Evolutionary conservation across 2,329 filamentous ascomycete genomes (phyloP).

Genomic region (Monilinia polystroma): DNA sequence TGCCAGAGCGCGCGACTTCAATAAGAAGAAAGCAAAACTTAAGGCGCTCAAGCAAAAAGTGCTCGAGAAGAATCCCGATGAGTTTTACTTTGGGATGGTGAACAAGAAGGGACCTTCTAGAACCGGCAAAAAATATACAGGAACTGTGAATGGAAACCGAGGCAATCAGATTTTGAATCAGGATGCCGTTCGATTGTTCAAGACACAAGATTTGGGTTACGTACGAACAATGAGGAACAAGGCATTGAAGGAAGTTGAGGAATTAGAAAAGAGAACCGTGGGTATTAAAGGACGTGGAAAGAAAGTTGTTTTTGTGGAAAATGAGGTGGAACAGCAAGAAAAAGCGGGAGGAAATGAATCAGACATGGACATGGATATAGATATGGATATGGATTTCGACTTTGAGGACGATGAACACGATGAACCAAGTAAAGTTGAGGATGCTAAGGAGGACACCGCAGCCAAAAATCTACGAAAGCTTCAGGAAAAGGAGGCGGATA

Average conservation of each 20-base stretch:
- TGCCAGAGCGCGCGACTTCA: slow-evolving; percentile 64
- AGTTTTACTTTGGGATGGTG: slow-evolving; percentile 72
- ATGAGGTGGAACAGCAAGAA: slow-evolving; percentile 34
- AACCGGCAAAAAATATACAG: slow-evolving; percentile 52
- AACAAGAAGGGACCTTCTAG: slow-evolving; percentile 57
- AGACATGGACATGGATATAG: slow-evolving; percentile 33
- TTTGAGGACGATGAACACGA: slow-evolving; percentile 29
- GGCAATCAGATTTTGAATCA: slow-evolving; percentile 56
- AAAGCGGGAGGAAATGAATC: slow-evolving; percentile 32
- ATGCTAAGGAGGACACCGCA: slow-evolving; percentile 31
- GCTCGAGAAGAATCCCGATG: slow-evolving; percentile 67
- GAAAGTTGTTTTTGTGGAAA: slow-evolving; percentile 42
- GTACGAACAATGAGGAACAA: slow-evolving; percentile 62
- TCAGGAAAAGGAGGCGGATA: slow-evolving; percentile 47
- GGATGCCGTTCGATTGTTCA: slow-evolving; percentile 61
- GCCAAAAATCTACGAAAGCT: slow-evolving; percentile 43
- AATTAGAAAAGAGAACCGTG: slow-evolving; percentile 54
- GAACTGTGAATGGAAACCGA: slow-evolving; percentile 57
- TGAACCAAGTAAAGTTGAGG: slow-evolving; percentile 25
- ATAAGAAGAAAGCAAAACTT: slow-evolving; percentile 61
- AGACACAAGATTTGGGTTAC: slow-evolving; percentile 68
- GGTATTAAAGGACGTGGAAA: slow-evolving; percentile 39
- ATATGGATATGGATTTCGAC: slow-evolving; percentile 36
- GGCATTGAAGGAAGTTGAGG: slow-evolving; percentile 55
- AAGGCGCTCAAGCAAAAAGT: slow-evolving; percentile 61